Base-by-base conservation (phyloP, 352 stramenopile genomes). In the Phytopythium ostracodes region DNA sequence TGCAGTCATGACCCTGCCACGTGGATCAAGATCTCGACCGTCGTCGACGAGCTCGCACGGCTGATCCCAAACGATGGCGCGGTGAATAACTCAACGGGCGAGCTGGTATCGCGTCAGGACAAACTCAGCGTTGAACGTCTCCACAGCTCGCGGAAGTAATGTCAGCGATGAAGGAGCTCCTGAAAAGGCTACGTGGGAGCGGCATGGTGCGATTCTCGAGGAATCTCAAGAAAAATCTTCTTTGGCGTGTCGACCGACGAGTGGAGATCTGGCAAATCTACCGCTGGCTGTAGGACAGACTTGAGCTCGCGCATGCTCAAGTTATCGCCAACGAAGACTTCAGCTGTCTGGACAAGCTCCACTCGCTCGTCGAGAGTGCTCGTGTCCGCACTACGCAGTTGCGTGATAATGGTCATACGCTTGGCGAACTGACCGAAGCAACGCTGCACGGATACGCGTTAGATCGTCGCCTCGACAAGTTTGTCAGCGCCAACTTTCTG, bases 381-480 rank as follows among this genome's bases (percentile, higher is more conserved):
- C 52, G 52, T 0, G 36, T 33, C 12, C 20, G 11, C 6, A 58
- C 52, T 8, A n/a, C 31, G 31, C 2, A 22, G 31, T 11, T 46
- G 20, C 3, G 0, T 42, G 31, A 46, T 0, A 1, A 14, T 8
- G 35, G 8, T 33, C n/a, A 43, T 27, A 47, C 52, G 5, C 52
- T 58, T 18, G 4, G 33, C 10, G 20, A 58, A 8, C 6, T 46
- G 18, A 58, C 52, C 0, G 52, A 58, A n/a, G 31, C 20, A 14
- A 58, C 33, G 27, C 18, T 58, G n/a, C 15, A n/a, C 12, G 52
- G 52, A 17, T 58, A 46, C 4, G 36, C 27, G 20, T 31, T 58
- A 33, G 33, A 46, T 22, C 52, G 52, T n/a, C 52, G 20, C 17
- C n/a, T 58, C 5, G 52, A 58, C n/a, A 58, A 58, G 52, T 46